These are phyloP conservation scores for Mycothermus thermophilus DNA, from an alignment of 495 filamentous ascomycete genomes.

Conservation along the genomic window DNA sequence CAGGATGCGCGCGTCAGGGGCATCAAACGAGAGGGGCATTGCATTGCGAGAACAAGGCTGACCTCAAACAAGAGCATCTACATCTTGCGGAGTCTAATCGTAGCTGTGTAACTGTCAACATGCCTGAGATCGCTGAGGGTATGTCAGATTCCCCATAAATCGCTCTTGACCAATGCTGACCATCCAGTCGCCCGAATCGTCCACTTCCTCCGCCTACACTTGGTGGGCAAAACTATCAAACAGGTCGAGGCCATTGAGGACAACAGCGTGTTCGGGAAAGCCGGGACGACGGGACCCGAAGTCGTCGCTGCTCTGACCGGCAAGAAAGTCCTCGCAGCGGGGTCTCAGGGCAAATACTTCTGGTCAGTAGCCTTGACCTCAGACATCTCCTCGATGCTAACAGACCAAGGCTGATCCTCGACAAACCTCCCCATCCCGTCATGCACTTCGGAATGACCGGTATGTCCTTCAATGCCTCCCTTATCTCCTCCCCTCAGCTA, in stretches of 20 bases:
- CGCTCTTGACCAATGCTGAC: too few relatives aligned
- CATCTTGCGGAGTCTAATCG: background rate
- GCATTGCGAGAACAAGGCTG: too few relatives aligned
- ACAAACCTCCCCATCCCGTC: conserved; percentile 61
- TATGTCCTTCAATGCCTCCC: background rate
- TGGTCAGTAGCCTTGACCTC: too few relatives aligned
- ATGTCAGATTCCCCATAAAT: conserved; percentile 8
- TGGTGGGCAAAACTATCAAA: conserved; percentile 68
- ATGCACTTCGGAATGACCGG: conserved; percentile 82
- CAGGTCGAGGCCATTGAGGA: conserved; percentile 62
- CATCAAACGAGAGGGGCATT: too few relatives aligned
- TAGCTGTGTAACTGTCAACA: conserved; percentile 16
- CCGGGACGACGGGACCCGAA: conserved; percentile 56
- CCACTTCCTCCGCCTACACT: conserved; percentile 62
- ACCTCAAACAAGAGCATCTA: too few relatives aligned
- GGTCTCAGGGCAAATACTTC: conserved; percentile 91
- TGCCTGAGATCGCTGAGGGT: conserved; percentile 76
- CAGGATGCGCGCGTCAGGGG: background rate
- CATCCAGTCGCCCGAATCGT: conserved; percentile 72
- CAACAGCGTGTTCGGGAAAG: conserved; percentile 73
- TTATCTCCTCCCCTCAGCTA: background rate
- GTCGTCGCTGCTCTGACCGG: conserved; percentile 62
- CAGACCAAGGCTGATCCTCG: conserved; percentile 36
- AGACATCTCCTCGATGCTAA: too few relatives aligned
- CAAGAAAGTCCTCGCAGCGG: conserved; percentile 59